Evolutionary conservation across 2,329 filamentous ascomycete species (phyloP).

Genomic region (Aspergillus alliaceus): DNA sequence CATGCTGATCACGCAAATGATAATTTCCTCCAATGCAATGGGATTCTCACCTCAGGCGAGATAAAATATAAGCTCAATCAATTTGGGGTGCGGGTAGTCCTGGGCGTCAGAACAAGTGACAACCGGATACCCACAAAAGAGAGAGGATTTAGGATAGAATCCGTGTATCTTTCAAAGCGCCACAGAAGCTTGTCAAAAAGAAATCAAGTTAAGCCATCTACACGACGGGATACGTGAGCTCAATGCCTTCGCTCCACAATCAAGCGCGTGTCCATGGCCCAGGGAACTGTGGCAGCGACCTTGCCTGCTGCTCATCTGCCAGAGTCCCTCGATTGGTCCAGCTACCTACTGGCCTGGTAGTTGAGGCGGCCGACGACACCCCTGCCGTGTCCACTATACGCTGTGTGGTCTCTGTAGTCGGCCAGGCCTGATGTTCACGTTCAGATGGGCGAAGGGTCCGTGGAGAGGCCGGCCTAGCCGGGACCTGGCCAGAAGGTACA

Average conservation of each 20-base stretch:
- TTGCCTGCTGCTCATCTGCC: slow-evolving; percentile 14
- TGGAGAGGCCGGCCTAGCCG: slow-evolving; percentile 35
- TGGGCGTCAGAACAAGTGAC: not conserved
- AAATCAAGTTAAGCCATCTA: not conserved
- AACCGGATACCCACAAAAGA: not conserved
- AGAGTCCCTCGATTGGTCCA: slow-evolving; percentile 13
- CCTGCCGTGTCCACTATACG: slow-evolving; percentile 10
- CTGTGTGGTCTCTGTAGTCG: slow-evolving; percentile 6
- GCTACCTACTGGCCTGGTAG: slow-evolving; percentile 9
- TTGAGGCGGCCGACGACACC: slow-evolving; percentile 2
- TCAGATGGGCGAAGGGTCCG: slow-evolving; percentile 13
- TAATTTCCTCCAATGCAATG: slow-evolving; percentile 7
- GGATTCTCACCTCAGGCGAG: slow-evolving; percentile 7
- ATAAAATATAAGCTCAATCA: slow-evolving; percentile 2
- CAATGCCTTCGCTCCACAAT: not conserved
- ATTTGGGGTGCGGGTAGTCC: not conserved
- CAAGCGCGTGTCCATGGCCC: slow-evolving; percentile 18
- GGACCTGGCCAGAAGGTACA: slow-evolving; percentile 25
- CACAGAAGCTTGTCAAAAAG: not conserved
- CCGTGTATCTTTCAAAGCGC: not conserved
- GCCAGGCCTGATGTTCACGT: slow-evolving; percentile 13
- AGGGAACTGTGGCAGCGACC: slow-evolving; percentile 15
- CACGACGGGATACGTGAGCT: not conserved
- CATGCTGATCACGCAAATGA: slow-evolving; percentile 10
- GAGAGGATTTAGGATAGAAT: not conserved